Evolutionary conservation across 1,139 yeast genomes (phyloP).

Genomic region (Suhomyces panamericanus): DNA sequence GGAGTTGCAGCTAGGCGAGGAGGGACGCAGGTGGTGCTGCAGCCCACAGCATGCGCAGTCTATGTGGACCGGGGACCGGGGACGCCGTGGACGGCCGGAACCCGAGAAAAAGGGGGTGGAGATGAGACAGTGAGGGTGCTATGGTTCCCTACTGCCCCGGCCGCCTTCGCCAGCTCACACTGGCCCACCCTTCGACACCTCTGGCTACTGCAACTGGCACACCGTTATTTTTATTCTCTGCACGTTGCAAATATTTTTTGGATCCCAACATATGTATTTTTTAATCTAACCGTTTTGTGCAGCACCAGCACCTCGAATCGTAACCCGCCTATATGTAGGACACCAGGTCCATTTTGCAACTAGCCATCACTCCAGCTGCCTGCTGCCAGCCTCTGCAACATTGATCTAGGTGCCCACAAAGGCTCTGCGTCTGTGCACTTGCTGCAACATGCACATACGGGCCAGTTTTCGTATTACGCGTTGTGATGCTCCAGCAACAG

Average conservation of each 20-base stretch:
- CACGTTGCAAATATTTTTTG: constrained; percentile 7
- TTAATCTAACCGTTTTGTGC: constrained; percentile 8
- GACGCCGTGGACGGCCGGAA: background rate
- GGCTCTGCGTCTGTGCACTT: too few relatives aligned
- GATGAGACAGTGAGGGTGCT: too few relatives aligned
- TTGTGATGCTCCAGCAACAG: too few relatives aligned
- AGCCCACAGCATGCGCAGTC: background rate
- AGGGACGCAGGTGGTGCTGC: background rate
- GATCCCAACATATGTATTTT: constrained; percentile 5
- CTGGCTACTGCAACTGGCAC: too few relatives aligned
- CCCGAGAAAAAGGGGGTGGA: background rate
- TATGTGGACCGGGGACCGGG: background rate
- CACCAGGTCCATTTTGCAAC: constrained; percentile 4
- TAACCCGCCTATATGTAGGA: constrained; percentile 7
- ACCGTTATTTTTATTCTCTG: constrained; percentile 4
- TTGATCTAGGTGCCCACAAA: too few relatives aligned
- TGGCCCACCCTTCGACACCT: too few relatives aligned
- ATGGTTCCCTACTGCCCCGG: too few relatives aligned
- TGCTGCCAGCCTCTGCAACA: background rate
- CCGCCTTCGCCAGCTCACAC: too few relatives aligned
- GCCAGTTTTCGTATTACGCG: too few relatives aligned
- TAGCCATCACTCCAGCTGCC: background rate
- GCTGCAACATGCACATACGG: too few relatives aligned
- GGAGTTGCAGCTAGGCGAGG: background rate
- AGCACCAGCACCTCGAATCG: background rate